Evolutionary conservation across 257 asterid species (phyloP).

Genomic region (Capsicum baccatum): DNA sequence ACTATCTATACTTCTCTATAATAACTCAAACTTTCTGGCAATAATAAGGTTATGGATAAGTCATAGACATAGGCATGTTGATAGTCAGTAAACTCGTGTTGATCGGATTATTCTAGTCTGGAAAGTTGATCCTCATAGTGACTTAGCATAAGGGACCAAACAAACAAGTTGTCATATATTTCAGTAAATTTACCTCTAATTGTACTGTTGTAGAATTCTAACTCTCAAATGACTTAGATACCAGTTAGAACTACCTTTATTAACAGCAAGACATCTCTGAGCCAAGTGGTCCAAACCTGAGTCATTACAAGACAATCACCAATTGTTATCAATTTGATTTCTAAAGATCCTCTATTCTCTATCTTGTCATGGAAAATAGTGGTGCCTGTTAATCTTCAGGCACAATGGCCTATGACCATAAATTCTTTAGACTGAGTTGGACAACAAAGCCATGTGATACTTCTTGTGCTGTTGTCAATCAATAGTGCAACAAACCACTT

Average conservation of each 20-base stretch:
- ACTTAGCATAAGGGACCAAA: neutral
- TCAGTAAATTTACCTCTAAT: neutral
- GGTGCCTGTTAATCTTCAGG: neutral
- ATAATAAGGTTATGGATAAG: neutral
- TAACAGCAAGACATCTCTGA: neutral
- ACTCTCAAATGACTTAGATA: neutral
- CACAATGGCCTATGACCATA: neutral
- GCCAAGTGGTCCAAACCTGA: neutral
- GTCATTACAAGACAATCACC: neutral
- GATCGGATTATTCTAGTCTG: neutral
- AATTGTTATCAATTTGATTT: constrained; percentile 9
- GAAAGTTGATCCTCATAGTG: neutral
- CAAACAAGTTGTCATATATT: neutral
- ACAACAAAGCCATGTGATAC: constrained; percentile 23
- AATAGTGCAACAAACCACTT: neutral
- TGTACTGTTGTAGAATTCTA: neutral
- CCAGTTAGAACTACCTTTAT: neutral
- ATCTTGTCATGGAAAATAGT: neutral
- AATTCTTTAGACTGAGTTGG: constrained; percentile 14
- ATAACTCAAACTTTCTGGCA: neutral
- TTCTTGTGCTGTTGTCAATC: neutral
- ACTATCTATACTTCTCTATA: neutral
- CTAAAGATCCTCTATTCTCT: neutral
- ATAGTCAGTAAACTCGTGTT: neutral
- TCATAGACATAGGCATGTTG: neutral